A percentile compares a stretch with the other conserved stretches of the same genome.
Conservation (phyloP, 306 rosid genomes). For the Parietaria judaica region DNA sequence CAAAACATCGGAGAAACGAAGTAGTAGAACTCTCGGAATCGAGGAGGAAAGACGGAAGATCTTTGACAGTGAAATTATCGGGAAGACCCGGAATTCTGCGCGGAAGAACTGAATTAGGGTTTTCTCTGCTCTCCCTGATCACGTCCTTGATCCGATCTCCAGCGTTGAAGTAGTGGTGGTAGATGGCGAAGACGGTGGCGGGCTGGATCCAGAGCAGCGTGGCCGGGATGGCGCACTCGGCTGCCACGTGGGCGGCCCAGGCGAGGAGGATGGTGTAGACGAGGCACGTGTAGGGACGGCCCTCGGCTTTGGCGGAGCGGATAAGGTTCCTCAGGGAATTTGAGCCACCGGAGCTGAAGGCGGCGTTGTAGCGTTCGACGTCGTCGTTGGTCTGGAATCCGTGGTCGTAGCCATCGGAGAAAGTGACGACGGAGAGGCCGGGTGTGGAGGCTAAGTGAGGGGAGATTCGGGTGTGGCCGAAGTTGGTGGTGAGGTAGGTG, state of each 20-base stretch:
- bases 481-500: conserved; percentile 15
- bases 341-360: neutral
- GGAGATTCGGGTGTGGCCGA: conserved; percentile 15
- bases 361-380: neutral
- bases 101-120: neutral
- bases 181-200: conserved; percentile 30
- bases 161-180: conserved; percentile 27
- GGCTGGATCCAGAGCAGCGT: conserved; percentile 1
- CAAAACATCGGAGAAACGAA: neutral
- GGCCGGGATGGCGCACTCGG: neutral
- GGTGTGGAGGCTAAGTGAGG: neutral
- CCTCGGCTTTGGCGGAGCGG: neutral
- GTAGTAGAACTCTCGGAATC: neutral
- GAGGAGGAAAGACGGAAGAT: conserved; percentile 14
- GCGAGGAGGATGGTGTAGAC: neutral
- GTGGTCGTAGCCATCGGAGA: conserved; percentile 8
- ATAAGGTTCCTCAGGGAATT: neutral
- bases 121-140: neutral
- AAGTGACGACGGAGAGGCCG: neutral
- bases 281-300: conserved; percentile 1
- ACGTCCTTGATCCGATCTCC: neutral
- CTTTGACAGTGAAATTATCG: neutral
- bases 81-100: conserved; percentile 13
- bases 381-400: neutral
- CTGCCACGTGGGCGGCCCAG: conserved; percentile 4